A percentile compares a stretch with the other conserved stretches of the same genome.
Conservation (phyloP, 192 early-diverging fungal species). For the Backusella psychrophila region DNA sequence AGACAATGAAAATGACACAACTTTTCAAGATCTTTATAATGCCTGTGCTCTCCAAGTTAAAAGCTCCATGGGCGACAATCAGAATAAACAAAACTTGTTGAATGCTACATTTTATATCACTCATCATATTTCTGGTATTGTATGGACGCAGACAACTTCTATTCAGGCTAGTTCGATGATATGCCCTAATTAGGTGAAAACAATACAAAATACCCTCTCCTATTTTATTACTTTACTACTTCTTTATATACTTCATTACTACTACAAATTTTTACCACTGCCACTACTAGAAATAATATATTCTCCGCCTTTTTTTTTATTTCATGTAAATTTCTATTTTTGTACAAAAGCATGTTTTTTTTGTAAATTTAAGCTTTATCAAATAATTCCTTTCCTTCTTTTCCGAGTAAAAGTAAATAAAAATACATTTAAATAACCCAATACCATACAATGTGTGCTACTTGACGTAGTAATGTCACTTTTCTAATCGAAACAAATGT, state of each 20-base stretch:
- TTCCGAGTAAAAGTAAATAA: background rate
- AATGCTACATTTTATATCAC: slow-evolving; percentile 13
- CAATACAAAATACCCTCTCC: background rate
- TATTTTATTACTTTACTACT: background rate
- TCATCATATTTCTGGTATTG: slow-evolving; percentile 9
- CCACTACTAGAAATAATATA: background rate
- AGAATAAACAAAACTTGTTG: background rate
- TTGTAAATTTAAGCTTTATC: slow-evolving; percentile 5
- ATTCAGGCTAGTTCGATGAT: background rate
- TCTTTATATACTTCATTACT: background rate
- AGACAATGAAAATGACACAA: slow-evolving; percentile 6
- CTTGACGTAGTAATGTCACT: background rate
- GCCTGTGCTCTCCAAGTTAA: slow-evolving; percentile 22
- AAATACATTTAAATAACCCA: background rate
- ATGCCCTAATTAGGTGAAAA: background rate
- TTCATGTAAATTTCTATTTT: background rate
- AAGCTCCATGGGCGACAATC: background rate
- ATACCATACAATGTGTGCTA: background rate
- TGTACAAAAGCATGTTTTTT: background rate
- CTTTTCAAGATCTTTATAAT: slow-evolving; percentile 25
- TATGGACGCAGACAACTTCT: background rate
- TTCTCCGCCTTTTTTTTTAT: background rate
- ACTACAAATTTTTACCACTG: background rate
- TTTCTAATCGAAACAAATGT: background rate
- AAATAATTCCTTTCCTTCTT: background rate